Conservation (phyloP, 2,329 filamentous ascomycete species). For the Colletotrichum neosansevieriae region DNA sequence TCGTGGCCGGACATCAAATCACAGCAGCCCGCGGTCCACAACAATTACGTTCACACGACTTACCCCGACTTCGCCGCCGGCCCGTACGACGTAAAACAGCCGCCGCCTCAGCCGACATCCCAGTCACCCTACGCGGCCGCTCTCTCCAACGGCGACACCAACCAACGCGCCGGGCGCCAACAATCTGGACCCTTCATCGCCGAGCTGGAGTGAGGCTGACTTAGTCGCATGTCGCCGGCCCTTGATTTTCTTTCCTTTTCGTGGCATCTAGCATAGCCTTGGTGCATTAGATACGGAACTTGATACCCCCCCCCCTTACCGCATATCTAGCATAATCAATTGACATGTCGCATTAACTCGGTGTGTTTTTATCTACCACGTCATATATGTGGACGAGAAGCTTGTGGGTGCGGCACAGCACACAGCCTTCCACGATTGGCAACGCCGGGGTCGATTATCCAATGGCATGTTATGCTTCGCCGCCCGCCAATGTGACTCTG, state of each 20-base stretch:
- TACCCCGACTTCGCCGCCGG: background rate
- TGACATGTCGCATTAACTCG: background rate
- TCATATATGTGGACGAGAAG: background rate
- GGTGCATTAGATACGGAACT: background rate
- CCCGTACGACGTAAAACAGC: slow-evolving; percentile 11
- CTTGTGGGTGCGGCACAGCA: slow-evolving; percentile 15
- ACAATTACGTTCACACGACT: slow-evolving; percentile 4
- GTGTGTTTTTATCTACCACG: background rate
- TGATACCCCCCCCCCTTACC: slow-evolving; percentile 7
- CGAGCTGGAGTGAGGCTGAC: slow-evolving; percentile 31
- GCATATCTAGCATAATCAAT: background rate
- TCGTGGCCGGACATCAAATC: slow-evolving; percentile 20
- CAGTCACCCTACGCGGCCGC: slow-evolving; percentile 8
- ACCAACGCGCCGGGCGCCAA: slow-evolving; percentile 6
- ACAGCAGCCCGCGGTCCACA: slow-evolving; percentile 2
- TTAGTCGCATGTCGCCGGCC: background rate
- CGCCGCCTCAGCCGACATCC: slow-evolving; percentile 3
- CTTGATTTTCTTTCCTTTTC: background rate
- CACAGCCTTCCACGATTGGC: slow-evolving; percentile 12
- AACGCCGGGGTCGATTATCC: slow-evolving; percentile 5
- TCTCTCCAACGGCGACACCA: background rate
- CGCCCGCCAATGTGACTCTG: background rate
- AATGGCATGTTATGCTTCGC: slow-evolving; percentile 21
- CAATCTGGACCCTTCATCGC: slow-evolving; percentile 23
- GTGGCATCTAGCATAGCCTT: background rate